Evolutionary conservation across 140 eudicot genomes (phyloP), one percentile per base, ranked within the genome.

Genomic region (Ambrosia hybrid): DNA sequence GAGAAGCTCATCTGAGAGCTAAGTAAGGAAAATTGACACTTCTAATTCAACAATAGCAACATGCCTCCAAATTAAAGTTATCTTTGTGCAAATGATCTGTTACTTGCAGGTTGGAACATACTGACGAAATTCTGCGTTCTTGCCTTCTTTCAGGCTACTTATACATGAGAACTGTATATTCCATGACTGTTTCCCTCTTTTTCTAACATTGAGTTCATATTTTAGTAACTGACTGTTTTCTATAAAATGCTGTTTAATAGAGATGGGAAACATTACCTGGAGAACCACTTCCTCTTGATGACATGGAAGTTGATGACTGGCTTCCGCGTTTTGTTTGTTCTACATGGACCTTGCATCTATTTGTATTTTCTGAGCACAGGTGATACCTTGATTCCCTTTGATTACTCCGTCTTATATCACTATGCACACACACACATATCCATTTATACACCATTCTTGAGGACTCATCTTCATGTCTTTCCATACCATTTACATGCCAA

Each of bases 241-340:
- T 65, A 21, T 21, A 4, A 4, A n/a, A 68, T 77, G 37, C 14
- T 65, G 34, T 56, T 67, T 59, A 8, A 38, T 57, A 93, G 98
- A 88, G 98, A 87, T 93, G 98, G 97, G 91, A 85, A 53, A 78
- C 98, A 52, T 87, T 93, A 81, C 98, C 98, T 9, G 98, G 98
- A 37, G 98, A 93, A 82, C 91, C 92, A 43, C 93, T 82, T 70
- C 96, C 96, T 26, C 75, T 90, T 49, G 98, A 90, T 83, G 98
- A 93, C 78, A 68, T 79, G 45, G 98, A 92, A 66, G 84, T 92
- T 69, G 98, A 92, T 77, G 98, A 92, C 52, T 92, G 95, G 96
- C 83, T 92, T 76, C 96, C 95, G 58, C 95, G 96, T 65, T 93
- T 90, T 79, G 80, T 90, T n/a, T n/a, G n/a, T n/a, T n/a, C n/a